Percentiles rank a stretch among this genome's conserved stretches.
phyloP scores from a whole-genome alignment of 176 grass and related monocot species.

The Zea luxurians region DNA sequence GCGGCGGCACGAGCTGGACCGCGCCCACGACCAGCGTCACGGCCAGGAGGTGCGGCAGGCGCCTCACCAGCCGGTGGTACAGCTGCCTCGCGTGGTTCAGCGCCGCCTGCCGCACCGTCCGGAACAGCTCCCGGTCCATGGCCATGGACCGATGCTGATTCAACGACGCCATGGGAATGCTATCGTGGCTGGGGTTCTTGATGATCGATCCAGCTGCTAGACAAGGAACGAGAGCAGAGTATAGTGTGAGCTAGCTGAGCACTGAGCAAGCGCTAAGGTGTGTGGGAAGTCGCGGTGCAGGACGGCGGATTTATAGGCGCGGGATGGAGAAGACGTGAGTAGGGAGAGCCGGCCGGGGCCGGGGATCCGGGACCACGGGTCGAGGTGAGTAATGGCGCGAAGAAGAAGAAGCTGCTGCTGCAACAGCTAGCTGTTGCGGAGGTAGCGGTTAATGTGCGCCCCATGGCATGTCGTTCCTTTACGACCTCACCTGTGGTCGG shows the following conservation, averaged over 20 bases:
- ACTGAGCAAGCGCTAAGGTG: neutral
- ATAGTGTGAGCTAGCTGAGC: neutral
- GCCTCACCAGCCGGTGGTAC: constrained; percentile 34
- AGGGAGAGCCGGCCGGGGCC: neutral
- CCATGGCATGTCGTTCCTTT: neutral
- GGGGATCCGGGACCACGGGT: neutral
- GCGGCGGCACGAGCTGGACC: neutral
- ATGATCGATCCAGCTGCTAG: neutral
- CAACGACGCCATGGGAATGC: neutral
- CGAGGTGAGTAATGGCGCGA: constrained; percentile 22
- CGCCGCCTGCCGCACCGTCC: constrained; percentile 35
- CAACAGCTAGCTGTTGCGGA: constrained; percentile 1
- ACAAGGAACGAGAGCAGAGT: no score
- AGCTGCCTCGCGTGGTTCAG: constrained; percentile 42
- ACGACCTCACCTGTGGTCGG: neutral
- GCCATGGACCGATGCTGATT: neutral
- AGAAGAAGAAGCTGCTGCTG: neutral
- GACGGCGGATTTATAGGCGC: constrained; percentile 35
- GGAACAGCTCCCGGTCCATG: constrained; percentile 41
- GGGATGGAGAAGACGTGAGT: neutral
- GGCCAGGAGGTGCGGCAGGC: constrained; percentile 43
- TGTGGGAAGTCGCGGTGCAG: neutral
- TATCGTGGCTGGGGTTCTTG: neutral
- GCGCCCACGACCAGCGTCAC: constrained; percentile 33
- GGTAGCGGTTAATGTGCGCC: constrained; percentile 32